Base-by-base conservation (phyloP, 2,329 filamentous ascomycete genomes). In the Penicillium sp. region DNA sequence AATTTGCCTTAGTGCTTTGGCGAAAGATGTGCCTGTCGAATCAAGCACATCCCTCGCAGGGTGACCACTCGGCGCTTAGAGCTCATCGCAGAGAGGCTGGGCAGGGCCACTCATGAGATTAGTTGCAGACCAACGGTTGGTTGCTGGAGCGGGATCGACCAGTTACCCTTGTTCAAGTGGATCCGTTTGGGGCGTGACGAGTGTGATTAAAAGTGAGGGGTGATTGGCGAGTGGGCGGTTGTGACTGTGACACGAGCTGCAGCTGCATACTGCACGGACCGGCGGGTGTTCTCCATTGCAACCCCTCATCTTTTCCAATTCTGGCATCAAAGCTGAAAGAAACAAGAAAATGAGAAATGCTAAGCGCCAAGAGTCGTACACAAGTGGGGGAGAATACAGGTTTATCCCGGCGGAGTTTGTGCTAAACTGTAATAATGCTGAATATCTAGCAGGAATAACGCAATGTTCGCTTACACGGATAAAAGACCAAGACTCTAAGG, bases 241-340 rank as follows among this genome's bases (percentile, higher is more conserved):
- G 71, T 72, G 70, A 74, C 52, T 72, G 71, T 73, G 71, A 73
- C 63, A 51, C 37, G 43, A 4, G 31, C 58, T 72, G 71, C 70
- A 72, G 63, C 50, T 52, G 39, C 49, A 44, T 11, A 33, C 53
- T 62, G 62, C 59, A 66, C 60, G 61, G 62, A 62, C 61, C 44
- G 35, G 42, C 43, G 35, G 22, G 16, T 22, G 22, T 33, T 46
- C 35, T 27, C 26, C 24, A 31, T 16, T n/a, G 9, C 33, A 27
- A 50, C 33, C 48, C 47, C 35, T 50, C 21, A n/a, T 24, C 48
- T 31, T 37, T 42, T 27, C 13, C n/a, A 31, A 14, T 14, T 14
- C 16, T 37, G 16, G 9, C 5, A 21, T 42, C 3, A 31, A 21
- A 24, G 11, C 11, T 37, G 19, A 14, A 16, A 33, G 16, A n/a